Base-by-base conservation (phyloP, 768 basidiomycete species). In the Boletus rubropictus region DNA sequence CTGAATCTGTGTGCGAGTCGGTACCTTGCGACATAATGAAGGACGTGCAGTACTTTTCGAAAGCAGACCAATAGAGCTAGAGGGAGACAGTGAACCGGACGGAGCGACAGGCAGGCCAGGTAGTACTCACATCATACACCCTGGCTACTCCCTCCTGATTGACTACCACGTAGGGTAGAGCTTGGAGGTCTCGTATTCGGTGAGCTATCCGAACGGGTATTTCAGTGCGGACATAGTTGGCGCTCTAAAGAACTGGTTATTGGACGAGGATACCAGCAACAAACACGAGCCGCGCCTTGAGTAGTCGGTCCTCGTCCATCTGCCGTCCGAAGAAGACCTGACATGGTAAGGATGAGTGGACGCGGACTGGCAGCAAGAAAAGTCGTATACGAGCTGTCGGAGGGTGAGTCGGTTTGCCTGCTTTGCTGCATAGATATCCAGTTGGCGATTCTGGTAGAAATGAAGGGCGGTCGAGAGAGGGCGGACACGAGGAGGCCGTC, bases 191-290 rank as follows among this genome's bases (percentile, higher is more conserved):
- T 47, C 88, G 80, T 49, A 94, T 68, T 39, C 92, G 78, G 64
- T 94, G 91, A 4, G 90, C 85, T 58, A 93, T 86, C 31, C 91
- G 81, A 12, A 91, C 81, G 9, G 92, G 91, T 6, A 95, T 69
- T 60, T 95, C 91, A 5, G 86, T 87, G 42, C 90, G 81, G 35
- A 95, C 89, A 66, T 92, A 90, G 63, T 92, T 92, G 44, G 88
- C 90, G 53, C 86, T 89, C 89, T 92, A 42, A 17, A 25, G 20
- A 28, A 34, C 37, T 7, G 34, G 47, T 36, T 21, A 34, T 47
- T 31, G 42, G 5, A 35, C 6, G 27, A 18, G 21, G 15, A 43
- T 3, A 3, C 4, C 12, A 39, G 29, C 18, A 25, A 24, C 11
- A 34, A 41, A 41, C 18, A 27, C 11, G 27, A 42, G 15, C 41